Evolutionary conservation across 1,284 basidiomycete species (phyloP).

Genomic region (Stereum hirsutum): DNA sequence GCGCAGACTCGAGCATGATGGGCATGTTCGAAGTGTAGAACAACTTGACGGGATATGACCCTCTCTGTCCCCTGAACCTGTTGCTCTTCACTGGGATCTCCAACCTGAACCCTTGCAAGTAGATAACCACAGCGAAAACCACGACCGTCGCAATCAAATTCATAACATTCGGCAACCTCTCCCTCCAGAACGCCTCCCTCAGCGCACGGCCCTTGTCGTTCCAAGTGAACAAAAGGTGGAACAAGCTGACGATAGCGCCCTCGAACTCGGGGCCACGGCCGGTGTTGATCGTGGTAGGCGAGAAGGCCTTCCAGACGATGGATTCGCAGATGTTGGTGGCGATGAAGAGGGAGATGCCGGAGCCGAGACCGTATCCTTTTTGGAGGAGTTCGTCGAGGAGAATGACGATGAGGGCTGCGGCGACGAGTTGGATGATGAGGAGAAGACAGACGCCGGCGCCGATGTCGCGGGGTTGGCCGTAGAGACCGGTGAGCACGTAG

Average conservation of each 20-base stretch:
- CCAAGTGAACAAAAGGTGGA: conserved; percentile 98
- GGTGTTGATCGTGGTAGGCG: conserved; percentile 96
- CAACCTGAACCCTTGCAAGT: conserved; percentile 97
- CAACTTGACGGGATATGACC: conserved; percentile 94
- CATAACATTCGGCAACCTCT: conserved; percentile 96
- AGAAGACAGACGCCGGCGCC: conserved; percentile 95
- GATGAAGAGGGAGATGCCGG: conserved; percentile 98
- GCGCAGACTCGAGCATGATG: conserved; percentile 96
- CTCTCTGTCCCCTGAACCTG: conserved; percentile 91
- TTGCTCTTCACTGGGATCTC: conserved; percentile 99
- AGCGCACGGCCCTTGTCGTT: conserved; percentile 97
- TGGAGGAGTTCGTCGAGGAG: conserved; percentile 98
- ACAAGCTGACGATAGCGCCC: conserved; percentile 91
- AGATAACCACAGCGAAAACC: conserved; percentile 94
- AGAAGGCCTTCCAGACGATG: conserved; percentile 99
- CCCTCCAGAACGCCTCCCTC: conserved; percentile 97
- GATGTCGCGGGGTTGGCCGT: conserved; percentile 89
- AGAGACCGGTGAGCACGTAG: conserved; percentile 95
- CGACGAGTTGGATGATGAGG: conserved; percentile 92
- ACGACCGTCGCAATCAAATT: conserved; percentile 89
- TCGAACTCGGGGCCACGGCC: conserved; percentile 98
- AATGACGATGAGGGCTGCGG: conserved; percentile 93
- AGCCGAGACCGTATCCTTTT: conserved; percentile 98
- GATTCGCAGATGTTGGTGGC: conserved; percentile 99
- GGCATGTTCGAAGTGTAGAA: conserved; percentile 99